Evolutionary conservation across 345 rosid genomes (phyloP), one percentile per base, ranked within the genome.

Genomic region (Brassica incana): DNA sequence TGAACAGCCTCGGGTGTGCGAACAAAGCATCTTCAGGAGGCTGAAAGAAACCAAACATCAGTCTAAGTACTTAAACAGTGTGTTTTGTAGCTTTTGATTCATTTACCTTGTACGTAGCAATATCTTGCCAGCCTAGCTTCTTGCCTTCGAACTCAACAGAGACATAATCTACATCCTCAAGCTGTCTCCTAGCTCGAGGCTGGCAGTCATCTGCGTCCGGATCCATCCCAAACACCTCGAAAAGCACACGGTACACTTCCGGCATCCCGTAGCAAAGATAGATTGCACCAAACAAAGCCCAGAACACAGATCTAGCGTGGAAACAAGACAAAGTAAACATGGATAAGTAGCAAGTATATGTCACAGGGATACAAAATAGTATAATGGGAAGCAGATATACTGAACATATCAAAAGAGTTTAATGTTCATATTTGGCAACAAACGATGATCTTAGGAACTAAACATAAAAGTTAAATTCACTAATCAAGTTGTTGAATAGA

Each of bases 201-300:
- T 93, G 96, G 84, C 96, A 92, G 3, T 93, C 98, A 36, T 93
- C 97, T 5, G 91, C 91, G 14, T 93, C 98, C 36, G 97, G 98
- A 67, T 95, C 99, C 99, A 95, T 90, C 76, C 94, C 99, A 71
- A 95, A 93, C 11, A 95, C 99, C 84, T 95, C 97, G 69, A 95
- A 95, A 65, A 95, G 96, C 40, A 91, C 87, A 23, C 94, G 93
- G 71, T 91, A 95, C 65, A 95, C 99, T 85, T 95, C 98, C 18
- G 98, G 99, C 93, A 95, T 86, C 48, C 98, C 99, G 77, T 89
- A 95, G 74, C 98, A 95, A 35, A 95, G 75, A 82, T 92, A 95
- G 78, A 92, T 92, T 23, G 98, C 98, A 74, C 99, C 99, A 82
- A 91, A 91, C 82, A 93, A 73, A 45, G 99, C 99, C 94, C 92